Base-by-base conservation (phyloP, 345 rosid species). In the Acer campestre region DNA sequence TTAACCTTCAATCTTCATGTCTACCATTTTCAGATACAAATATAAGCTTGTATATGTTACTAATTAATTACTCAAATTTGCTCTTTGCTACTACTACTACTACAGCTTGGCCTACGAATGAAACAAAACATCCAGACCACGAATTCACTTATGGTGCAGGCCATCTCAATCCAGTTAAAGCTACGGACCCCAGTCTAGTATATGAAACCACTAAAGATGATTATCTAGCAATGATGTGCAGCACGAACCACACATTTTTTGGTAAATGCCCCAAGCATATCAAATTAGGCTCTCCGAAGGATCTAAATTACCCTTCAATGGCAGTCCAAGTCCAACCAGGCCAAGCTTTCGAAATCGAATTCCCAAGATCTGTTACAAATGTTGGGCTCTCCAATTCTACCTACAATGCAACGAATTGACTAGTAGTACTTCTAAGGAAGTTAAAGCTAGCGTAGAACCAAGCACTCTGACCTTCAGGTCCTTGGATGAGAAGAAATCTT, bases 81-180 rank as follows among this genome's bases (percentile, higher is more conserved):
- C 35, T 31, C 35, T 31, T 31, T 29, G 31, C 31, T 29, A 2
- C 31, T 29, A 2, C 31, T 29, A 29, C 2, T 31, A 31, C 35
- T 31, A 74, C 59, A 87, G 90, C 90, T 79, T 67, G 58, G 42
- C 77, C 77, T 0, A 80, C 81, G 84, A 79, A 78, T 69, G 69
- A 44, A 9, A 31, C 79, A 17, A 23, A 53, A 8, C n/a, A 66
- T 29, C 17, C 17, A 20, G 51, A 61, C 27, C 68, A 27, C 2
- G 86, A 84, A 73, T 75, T 84, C 56, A 79, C 71, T 3, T 81
- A 77, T 6, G 88, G 85, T 66, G 71, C 86, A 0, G 90, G 86
- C 14, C 85, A 87, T 77, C 56, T 87, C 9, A 75, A 87, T 80
- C 86, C 86, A 0, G 27, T 79, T 17, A 23, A 68, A 17, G 85